Base-by-base conservation (phyloP, 768 basidiomycete genomes). In the Amanita muscaria region DNA sequence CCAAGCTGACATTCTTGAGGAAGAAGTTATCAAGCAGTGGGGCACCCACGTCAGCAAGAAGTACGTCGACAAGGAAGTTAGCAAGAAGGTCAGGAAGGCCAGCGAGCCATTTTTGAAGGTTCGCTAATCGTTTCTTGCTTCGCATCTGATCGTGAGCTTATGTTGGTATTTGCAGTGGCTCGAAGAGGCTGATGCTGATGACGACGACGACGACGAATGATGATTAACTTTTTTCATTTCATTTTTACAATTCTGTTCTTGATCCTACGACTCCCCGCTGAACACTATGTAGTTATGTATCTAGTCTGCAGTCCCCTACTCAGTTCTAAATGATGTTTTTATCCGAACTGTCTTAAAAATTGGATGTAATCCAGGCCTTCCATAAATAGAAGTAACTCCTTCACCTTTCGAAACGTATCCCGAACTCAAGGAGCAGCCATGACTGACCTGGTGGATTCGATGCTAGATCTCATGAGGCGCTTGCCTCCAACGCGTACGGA, bases 41-140 rank as follows among this genome's bases (percentile, higher is more conserved):
- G 92, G 92, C 7, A 94, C 89, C 3, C 92, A 94, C 54, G 89
- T 92, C 59, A 88, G 84, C 66, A 94, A 87, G 74, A 96, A 97
- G 68, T 94, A 90, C 58, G 88, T 92, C 35, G 88, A 94, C 64
- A 91, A 86, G 65, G 92, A 97, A 21, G 84, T 78, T 36, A 88
- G 85, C 63, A 98, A 97, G 78, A 92, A 80, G 65, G 92, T 99
- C 41, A 74, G 93, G 55, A 94, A 93, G 71, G 91, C 91, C 10
- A 86, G 87, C 52, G 91, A 89, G 61, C 91, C 93, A 0, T 97
- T 98, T 72, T 67, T 98, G 59, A 91, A 92, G 74, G 87, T 87
- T 51, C 38, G 71, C 55, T 31, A 25, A n/a, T 25, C n/a, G 14
- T 29, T 3, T 22, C 22, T 16, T 44, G 19, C 29, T 31, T 8